Conservation (phyloP, 208 protist species). For the Acanthamoeba sp. region DNA sequence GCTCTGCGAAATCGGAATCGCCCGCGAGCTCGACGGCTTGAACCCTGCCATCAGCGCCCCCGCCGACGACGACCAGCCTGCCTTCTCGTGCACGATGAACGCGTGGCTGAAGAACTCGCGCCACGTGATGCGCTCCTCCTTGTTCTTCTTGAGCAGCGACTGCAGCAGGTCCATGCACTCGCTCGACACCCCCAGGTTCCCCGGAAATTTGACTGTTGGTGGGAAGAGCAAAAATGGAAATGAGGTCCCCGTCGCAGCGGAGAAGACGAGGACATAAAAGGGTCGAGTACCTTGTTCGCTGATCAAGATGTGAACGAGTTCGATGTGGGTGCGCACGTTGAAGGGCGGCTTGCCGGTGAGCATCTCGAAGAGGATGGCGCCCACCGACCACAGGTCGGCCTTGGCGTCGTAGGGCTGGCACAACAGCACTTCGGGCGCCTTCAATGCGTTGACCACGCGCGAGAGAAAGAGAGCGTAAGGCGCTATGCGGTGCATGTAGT, state of each 20-base stretch:
- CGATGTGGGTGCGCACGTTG: slow-evolving; percentile 56
- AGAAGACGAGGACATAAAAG: no score
- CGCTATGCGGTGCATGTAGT: no score
- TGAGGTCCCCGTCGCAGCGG: no score
- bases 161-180: slow-evolving; percentile 64
- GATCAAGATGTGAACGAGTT: slow-evolving; percentile 42
- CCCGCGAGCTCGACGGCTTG: background rate
- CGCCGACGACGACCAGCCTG: background rate
- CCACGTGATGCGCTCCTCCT: slow-evolving; percentile 63
- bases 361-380: slow-evolving; percentile 60
- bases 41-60: no score
- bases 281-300: slow-evolving; percentile 42
- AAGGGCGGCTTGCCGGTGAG: slow-evolving; percentile 55
- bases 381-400: slow-evolving; percentile 65
- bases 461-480: no score
- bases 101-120: slow-evolving; percentile 67
- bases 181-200: background rate
- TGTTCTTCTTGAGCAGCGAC: slow-evolving; percentile 59
- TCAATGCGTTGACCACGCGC: background rate
- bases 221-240: no score
- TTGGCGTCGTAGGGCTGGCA: slow-evolving; percentile 69
- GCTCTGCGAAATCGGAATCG: background rate
- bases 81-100: background rate
- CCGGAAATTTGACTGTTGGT: slow-evolving; percentile 22
- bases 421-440: slow-evolving; percentile 61